Base-by-base conservation (phyloP, 2,329 filamentous ascomycete genomes). In the Samsoniella hepiali region DNA sequence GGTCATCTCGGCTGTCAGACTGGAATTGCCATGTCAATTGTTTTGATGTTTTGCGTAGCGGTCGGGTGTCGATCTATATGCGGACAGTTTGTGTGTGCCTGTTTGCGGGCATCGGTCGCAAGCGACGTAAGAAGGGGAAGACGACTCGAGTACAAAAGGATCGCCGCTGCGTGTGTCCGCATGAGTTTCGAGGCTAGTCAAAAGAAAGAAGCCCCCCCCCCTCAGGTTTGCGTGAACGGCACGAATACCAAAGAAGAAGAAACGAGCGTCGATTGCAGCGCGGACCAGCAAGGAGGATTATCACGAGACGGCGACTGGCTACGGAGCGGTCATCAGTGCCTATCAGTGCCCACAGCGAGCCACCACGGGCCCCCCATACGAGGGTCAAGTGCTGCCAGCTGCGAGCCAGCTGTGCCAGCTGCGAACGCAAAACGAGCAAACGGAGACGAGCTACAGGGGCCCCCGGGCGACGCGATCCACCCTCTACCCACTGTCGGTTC, bases 21-120 rank as follows among this genome's bases (percentile, higher is more conserved):
- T 61, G 49, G 49, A 36, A 54, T 61, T 54, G 38, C 34, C 54
- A 54, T 49, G 44, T 38, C 32, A n/a, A 50, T 56, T 56, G 53
- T 15, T 15, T 22, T 22, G 31, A 13, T 53, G 5, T 36, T 40
- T 45, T 61, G 29, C 31, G 5, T 61, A n/a, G 54, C 38, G 27
- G 38, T 42, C 45, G 45, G 27, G 9, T n/a, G 32, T 31, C 56
- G 32, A 58, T 50, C 56, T 15, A 38, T 17, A 15, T n/a, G 32
- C 44, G 56, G 31, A 58, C 56, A 50, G 22, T 49, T 36, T 49
- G 44, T n/a, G 32, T 31, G 36, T 40, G 10, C 17, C 11, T 17
- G 53, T 32, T 11, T 10, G 36, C 36, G 11, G 9, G 36, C 13
- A 40, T 22, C 22, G 22, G 22, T 22, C 22, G 22, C 22, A 22